These are phyloP conservation scores for Penicillium cinerascens DNA, from an alignment of 495 filamentous ascomycete genomes.

Conservation along the genomic window DNA sequence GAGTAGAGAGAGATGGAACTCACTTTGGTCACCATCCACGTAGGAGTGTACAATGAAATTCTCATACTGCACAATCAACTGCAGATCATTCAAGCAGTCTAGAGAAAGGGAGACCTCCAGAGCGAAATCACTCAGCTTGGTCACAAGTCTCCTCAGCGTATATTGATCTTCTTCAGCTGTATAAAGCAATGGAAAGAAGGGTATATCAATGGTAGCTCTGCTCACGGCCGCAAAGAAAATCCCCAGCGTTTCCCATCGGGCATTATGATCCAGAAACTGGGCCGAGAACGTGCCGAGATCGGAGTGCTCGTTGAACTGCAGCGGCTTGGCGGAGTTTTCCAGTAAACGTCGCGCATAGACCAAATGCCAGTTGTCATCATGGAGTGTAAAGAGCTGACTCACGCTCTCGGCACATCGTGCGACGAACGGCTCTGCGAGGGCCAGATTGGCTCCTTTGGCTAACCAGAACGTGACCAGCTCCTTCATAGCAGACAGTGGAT, in stretches of 20 bases:
- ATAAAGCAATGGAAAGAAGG: slow-evolving; percentile 33
- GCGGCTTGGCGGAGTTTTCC: slow-evolving; percentile 30
- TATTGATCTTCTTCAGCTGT: slow-evolving; percentile 25
- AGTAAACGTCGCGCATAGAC: slow-evolving; percentile 31
- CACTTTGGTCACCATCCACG: slow-evolving; percentile 46
- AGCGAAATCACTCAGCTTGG: slow-evolving; percentile 28
- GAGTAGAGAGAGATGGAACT: not conserved
- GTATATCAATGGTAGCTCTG: slow-evolving; percentile 34
- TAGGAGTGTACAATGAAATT: slow-evolving; percentile 45
- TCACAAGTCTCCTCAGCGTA: slow-evolving; percentile 26
- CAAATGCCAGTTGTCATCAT: slow-evolving; percentile 28
- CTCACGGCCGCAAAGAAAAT: slow-evolving; percentile 38
- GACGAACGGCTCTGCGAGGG: slow-evolving; percentile 33
- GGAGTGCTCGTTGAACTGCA: slow-evolving; percentile 21
- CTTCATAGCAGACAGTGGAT: slow-evolving; percentile 25
- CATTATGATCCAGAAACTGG: slow-evolving; percentile 33
- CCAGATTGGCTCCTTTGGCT: slow-evolving; percentile 33
- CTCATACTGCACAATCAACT: slow-evolving; percentile 43
- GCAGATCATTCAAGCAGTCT: slow-evolving; percentile 44
- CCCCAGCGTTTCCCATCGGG: slow-evolving; percentile 42
- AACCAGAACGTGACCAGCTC: slow-evolving; percentile 33
- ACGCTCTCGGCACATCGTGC: slow-evolving; percentile 26
- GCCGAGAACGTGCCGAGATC: slow-evolving; percentile 26
- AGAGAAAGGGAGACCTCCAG: slow-evolving; percentile 39
- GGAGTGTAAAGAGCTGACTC: slow-evolving; percentile 22